Evolutionary conservation across 176 grass and related monocot genomes (phyloP), one percentile per base, ranked within the genome.

Genomic region (Thinopyrum elongatum): DNA sequence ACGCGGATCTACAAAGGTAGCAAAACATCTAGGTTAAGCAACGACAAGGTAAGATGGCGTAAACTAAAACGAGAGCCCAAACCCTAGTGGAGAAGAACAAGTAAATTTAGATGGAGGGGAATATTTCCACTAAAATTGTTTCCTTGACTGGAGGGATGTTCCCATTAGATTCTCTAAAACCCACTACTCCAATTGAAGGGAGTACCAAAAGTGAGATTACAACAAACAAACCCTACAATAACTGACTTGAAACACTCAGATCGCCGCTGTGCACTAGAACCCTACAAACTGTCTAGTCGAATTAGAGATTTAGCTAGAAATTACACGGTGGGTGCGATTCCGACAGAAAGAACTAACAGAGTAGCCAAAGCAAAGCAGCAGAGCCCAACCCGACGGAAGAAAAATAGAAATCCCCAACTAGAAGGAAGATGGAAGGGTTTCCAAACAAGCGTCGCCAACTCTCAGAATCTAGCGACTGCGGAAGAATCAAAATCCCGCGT

Each of bases 251-350:
- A 85, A 80, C 68, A 80, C 57, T 65, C 39, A 86, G 73, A 83
- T 90, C 80, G 65, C 41, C 19, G 75, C 10, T 7, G 41, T 21
- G 33, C 22, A 66, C 38, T 62, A 84, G 65, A 74, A 88, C 70
- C 65, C 17, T 38, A 35, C 57, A 38, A 62, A 1, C 21, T 28
- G 21, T 30, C 22, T 3, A 39, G 74, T 64, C 51, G 73, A 74
- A 41, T 1, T 6, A 25, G 17, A 66, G 33, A 80, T 44, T 84
- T 57, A 78, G 57, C 82, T 80, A 26, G 14, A 84, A 84, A 84
- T 30, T 74, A 42, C 39, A 65, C 12, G 51, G 22, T 46, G 3
- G 26, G 17, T 11, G 60, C 36, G 28, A 34, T 49, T 71, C 63
- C 35, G 15, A 25, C 29, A 57, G 47, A 51, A 63, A 38, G 49